These are phyloP conservation scores for Trichoderma atroviride DNA, from an alignment of 2,329 filamentous ascomycete species.

Conservation along the genomic window DNA sequence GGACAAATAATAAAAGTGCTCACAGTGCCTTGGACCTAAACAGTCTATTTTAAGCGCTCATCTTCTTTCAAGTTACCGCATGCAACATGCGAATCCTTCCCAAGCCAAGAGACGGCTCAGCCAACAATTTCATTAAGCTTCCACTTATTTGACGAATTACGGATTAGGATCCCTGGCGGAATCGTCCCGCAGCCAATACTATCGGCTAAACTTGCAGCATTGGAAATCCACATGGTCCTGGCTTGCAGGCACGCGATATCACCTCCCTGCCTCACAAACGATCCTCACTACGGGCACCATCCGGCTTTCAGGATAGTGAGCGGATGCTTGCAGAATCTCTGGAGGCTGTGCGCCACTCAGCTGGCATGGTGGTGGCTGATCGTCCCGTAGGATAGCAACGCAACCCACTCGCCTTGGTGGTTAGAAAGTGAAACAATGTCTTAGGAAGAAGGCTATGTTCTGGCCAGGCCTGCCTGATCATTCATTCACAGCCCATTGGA, in stretches of 20 bases:
- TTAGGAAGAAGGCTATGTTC: not conserved
- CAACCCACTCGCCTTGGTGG: not conserved
- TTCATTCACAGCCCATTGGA: not conserved
- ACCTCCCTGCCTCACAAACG: not conserved
- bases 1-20: not conserved
- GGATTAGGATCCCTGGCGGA: not conserved
- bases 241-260: not conserved
- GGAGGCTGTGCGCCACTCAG: not conserved
- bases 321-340: not conserved
- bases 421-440: not conserved
- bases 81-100: not conserved
- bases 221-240: not conserved
- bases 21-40: not conserved
- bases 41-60: not conserved
- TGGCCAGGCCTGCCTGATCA: not conserved
- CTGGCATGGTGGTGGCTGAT: not conserved
- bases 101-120: not conserved
- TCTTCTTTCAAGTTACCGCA: not conserved
- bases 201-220: not conserved
- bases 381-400: not conserved
- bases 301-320: not conserved
- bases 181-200: not conserved
- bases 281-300: too few relatives aligned
- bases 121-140: not conserved
- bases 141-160: not conserved